phyloP scores from a whole-genome alignment of 2,329 filamentous ascomycete species.

The Magnaporthales sp. region DNA sequence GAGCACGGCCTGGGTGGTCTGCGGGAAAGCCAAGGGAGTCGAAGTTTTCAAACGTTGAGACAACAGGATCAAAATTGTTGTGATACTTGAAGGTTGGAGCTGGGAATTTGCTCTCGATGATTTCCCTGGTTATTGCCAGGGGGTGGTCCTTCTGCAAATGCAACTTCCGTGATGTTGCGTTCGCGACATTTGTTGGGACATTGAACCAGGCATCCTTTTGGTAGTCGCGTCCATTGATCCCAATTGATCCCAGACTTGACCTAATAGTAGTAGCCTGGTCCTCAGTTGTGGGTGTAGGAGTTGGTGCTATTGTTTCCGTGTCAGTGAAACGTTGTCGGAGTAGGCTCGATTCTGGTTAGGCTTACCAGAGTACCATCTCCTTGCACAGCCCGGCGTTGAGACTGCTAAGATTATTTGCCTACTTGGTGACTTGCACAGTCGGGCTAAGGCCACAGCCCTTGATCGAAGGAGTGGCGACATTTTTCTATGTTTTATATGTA shows the following conservation, averaged over 20 bases:
- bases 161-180: constrained; percentile 66
- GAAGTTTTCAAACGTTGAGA: constrained; percentile 82
- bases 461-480: not conserved
- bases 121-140: constrained; percentile 77
- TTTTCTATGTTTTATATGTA: not conserved
- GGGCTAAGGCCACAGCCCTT: not conserved
- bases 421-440: not conserved
- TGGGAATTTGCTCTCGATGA: constrained; percentile 87
- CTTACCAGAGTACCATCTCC: not conserved
- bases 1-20: constrained; percentile 80
- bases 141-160: constrained; percentile 90
- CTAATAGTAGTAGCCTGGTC: not conserved
- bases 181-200: constrained; percentile 64
- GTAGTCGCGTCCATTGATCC: constrained; percentile 56
- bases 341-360: not conserved
- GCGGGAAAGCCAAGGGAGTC: constrained; percentile 88
- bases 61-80: constrained; percentile 73
- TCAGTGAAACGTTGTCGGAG: not conserved
- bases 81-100: constrained; percentile 64
- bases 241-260: constrained; percentile 25
- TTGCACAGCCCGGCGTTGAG: not conserved
- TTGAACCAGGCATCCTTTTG: constrained; percentile 78
- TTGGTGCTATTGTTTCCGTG: not conserved
- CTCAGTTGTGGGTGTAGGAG: not conserved
- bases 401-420: not conserved